Percentiles rank a stretch among this genome's conserved stretches.
Conservation (phyloP, 1,284 basidiomycete species). For the Fomitopsis pinicola region DNA sequence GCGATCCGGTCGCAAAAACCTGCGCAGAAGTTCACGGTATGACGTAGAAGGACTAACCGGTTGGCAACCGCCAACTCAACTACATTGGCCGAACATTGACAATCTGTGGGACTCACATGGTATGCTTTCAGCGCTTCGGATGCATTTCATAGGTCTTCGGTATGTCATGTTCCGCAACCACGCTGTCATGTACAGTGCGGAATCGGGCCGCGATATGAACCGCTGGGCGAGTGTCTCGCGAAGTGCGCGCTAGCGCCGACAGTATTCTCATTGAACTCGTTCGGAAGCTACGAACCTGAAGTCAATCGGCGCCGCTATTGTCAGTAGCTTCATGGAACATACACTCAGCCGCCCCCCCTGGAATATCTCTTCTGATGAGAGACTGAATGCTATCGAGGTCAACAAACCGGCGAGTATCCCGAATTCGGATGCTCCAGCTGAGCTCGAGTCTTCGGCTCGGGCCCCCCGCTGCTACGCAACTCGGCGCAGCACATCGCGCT, state of each 20-base stretch:
- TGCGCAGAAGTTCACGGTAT: too few species aligned
- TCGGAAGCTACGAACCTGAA: not conserved
- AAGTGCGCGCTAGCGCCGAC: not conserved
- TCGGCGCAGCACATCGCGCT: not conserved
- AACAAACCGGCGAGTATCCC: not conserved
- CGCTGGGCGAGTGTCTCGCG: not conserved
- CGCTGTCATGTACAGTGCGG: not conserved
- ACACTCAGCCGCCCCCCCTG: not conserved
- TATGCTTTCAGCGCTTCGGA: not conserved
- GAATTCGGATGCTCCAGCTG: not conserved
- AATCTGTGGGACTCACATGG: not conserved
- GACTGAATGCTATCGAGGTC: not conserved
- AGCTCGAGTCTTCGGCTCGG: not conserved
- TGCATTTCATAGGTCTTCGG: not conserved
- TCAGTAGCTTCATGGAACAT: not conserved
- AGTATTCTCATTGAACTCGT: not conserved
- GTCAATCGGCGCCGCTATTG: not conserved
- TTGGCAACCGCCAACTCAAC: not conserved
- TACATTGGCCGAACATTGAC: not conserved
- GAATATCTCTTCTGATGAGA: not conserved
- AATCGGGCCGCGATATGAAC: not conserved
- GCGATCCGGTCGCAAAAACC: not conserved
- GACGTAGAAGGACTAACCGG: not conserved
- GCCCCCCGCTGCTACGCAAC: not conserved
- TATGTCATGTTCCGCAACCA: not conserved